Conservation (phyloP, 768 basidiomycete species). For the Hericium erinaceus region DNA sequence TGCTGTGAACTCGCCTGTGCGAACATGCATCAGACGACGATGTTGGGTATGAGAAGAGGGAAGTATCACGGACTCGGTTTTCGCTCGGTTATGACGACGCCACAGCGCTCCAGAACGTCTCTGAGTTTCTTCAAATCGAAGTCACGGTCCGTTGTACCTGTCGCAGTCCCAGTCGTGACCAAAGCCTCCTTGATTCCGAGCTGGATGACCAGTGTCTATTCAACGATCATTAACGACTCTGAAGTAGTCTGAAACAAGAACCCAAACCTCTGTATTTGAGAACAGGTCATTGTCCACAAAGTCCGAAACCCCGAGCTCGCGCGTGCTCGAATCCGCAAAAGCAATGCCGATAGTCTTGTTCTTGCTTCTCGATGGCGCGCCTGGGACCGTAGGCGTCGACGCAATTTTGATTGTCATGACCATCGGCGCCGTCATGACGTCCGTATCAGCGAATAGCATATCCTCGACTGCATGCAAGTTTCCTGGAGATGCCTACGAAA, state of each 20-base stretch:
- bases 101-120: conserved; percentile 82
- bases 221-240: not conserved
- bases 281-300: conserved; percentile 93
- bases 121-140: conserved; percentile 82
- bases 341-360: conserved; percentile 75
- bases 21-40: not conserved
- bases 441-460: conserved; percentile 68
- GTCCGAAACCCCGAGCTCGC: conserved; percentile 82
- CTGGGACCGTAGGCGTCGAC: conserved; percentile 35
- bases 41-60: not conserved
- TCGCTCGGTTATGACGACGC: conserved; percentile 82
- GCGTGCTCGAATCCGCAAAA: conserved; percentile 82
- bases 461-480: conserved; percentile 49
- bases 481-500: conserved; percentile 57
- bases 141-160: conserved; percentile 71
- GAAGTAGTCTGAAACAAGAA: not conserved
- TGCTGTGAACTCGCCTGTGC: conserved; percentile 67
- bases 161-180: conserved; percentile 62
- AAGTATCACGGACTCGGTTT: conserved; percentile 56
- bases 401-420: conserved; percentile 83
- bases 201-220: conserved; percentile 87
- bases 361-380: conserved; percentile 39
- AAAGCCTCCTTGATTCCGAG: conserved; percentile 96
- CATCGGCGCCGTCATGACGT: conserved; percentile 76
- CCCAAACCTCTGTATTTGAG: conserved; percentile 81